phyloP scores from a whole-genome alignment of 306 rosid species.

The Oemleria cerasiformis region DNA sequence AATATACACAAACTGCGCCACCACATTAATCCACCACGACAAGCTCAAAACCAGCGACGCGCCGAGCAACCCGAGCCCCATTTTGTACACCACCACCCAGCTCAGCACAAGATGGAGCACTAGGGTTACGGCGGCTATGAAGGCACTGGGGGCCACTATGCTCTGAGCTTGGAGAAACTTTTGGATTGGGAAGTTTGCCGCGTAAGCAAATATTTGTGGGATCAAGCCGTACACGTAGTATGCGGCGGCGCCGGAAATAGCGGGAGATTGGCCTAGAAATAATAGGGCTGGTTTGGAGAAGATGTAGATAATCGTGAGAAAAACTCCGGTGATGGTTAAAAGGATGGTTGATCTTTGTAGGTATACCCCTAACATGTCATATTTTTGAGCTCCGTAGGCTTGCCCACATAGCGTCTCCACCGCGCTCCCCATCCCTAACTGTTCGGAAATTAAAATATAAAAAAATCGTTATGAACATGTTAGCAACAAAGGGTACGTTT shows the following conservation, averaged over 20 bases:
- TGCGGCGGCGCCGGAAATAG: conserved; percentile 53
- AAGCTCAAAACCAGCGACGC: conserved; percentile 65
- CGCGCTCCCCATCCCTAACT: conserved; percentile 93
- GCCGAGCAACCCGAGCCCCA: conserved; percentile 61
- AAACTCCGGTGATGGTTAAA: conserved; percentile 22
- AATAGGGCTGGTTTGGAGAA: conserved; percentile 46
- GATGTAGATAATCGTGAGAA: conserved; percentile 33
- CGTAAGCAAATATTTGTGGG: conserved; percentile 81
- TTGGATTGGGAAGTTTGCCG: conserved; percentile 66
- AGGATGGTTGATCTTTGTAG: conserved; percentile 65
- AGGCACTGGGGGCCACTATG: conserved; percentile 69
- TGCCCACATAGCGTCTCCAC: conserved; percentile 90
- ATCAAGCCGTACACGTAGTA: conserved; percentile 61
- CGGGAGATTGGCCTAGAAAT: conserved; percentile 45
- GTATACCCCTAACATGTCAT: conserved; percentile 59
- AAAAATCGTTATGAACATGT: no score
- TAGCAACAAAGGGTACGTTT: no score
- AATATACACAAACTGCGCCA: conserved; percentile 58
- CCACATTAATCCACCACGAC: conserved; percentile 80
- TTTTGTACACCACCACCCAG: conserved; percentile 55
- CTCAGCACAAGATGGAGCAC: conserved; percentile 45
- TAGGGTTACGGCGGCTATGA: conserved; percentile 50
- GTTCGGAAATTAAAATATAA: background rate
- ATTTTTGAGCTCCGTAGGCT: conserved; percentile 65
- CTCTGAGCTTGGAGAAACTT: conserved; percentile 80